These are phyloP conservation scores for Abelmoschus esculentus DNA, from an alignment of 345 rosid species.

Conservation along the genomic window DNA sequence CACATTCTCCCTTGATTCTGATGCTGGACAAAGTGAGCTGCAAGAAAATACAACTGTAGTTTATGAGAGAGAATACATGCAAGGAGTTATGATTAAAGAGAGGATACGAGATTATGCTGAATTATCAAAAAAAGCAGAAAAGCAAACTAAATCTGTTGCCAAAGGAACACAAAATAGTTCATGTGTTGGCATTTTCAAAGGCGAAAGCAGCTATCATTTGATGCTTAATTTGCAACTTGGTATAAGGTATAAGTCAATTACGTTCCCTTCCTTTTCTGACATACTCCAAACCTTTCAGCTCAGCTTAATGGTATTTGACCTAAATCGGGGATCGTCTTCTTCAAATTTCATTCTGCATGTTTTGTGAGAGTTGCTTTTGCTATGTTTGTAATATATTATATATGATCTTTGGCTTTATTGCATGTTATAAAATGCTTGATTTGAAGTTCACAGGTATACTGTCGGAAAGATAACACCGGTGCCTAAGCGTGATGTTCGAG, in stretches of 20 bases:
- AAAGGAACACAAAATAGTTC: slow-evolving; percentile 41
- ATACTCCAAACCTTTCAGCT: no score
- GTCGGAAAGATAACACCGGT: slow-evolving; percentile 93
- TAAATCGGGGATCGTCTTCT: neutral
- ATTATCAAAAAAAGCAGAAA: slow-evolving; percentile 32
- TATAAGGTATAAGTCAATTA: slow-evolving; percentile 51
- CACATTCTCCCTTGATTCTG: slow-evolving; percentile 25
- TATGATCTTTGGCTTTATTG: neutral
- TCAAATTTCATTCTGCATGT: neutral
- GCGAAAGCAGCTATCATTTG: slow-evolving; percentile 48
- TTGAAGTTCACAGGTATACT: slow-evolving; percentile 70
- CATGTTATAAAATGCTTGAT: slow-evolving; percentile 15
- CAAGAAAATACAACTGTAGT: slow-evolving; percentile 25
- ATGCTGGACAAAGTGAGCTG: slow-evolving; percentile 39
- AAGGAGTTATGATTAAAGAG: slow-evolving; percentile 73
- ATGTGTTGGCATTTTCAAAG: slow-evolving; percentile 37
- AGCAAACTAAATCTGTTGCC: slow-evolving; percentile 31
- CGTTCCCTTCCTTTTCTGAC: neutral
- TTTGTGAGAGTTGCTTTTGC: neutral
- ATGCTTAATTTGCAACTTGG: slow-evolving; percentile 94
- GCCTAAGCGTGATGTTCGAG: slow-evolving; percentile 77
- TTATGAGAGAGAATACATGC: slow-evolving; percentile 16
- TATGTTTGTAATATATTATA: neutral
- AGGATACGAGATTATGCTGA: slow-evolving; percentile 26
- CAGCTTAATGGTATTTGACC: neutral